Base-by-base conservation (phyloP, 148 eudicot species). In the Arbutus unedo region DNA sequence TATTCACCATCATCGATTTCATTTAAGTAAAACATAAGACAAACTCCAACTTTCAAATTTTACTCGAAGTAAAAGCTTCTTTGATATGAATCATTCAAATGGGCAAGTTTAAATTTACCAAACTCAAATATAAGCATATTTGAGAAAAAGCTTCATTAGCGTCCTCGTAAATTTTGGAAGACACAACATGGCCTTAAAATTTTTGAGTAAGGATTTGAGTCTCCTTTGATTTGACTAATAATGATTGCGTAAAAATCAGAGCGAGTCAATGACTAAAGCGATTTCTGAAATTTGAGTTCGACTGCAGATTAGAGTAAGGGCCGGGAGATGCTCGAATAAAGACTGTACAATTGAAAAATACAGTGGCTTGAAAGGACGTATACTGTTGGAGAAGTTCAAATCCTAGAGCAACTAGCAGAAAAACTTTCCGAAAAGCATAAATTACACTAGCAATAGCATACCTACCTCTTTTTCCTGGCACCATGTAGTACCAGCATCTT, bases 391-490 rank as follows among this genome's bases (percentile, higher is more conserved):
- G 21, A 80, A 67, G 31, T 4, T 31, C 76, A 47, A 80, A 31
- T 51, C 49, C n/a, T 44, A 79, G n/a, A 62, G 81, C 16, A 78
- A 25, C 44, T 23, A 45, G 53, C 3, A 8, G 19, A 11, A 23
- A 19, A 44, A 54, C 11, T 67, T 7, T 43, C 56, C 11, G 31
- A 21, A 54, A n/a, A 70, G 15, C 13, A 49, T 51, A 44, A 71
- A 81, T 19, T n/a, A 74, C 8, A 64, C 31, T 48, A 13, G 16
- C n/a, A 68, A 48, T 14, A 25, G 45, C 80, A 16, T 88, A 93
- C 99, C 96, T 88, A 93, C 99, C 96, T 92, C 93, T 86, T 88
- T 90, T 77, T 85, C 88, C 73, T 85, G 90, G 70, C 56, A 80
- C 93, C 94, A 92, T 53, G 84, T 83, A 77, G 68, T 74, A 78